A percentile compares a stretch with the other conserved stretches of the same genome.
phyloP scores from a whole-genome alignment of 495 filamentous ascomycete genomes.

The Acidomyces sp. region DNA sequence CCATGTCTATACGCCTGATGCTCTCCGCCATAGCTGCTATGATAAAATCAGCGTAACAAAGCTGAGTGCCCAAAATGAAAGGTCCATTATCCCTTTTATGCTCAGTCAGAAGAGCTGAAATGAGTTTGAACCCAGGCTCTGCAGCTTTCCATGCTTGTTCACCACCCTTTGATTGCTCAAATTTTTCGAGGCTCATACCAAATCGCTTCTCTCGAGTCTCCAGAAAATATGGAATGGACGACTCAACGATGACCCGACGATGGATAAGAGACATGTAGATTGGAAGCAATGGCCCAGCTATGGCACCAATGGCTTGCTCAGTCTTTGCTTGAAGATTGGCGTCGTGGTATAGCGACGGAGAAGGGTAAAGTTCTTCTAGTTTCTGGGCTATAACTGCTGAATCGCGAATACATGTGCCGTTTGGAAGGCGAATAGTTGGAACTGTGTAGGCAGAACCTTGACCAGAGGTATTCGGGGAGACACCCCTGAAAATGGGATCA shows the following conservation, averaged over 20 bases:
- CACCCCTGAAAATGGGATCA: conserved; percentile 30
- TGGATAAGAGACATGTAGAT: conserved; percentile 30
- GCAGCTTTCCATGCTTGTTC: conserved; percentile 30
- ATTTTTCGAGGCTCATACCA: conserved; percentile 35
- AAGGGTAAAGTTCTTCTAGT: conserved; percentile 40
- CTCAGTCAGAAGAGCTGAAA: conserved; percentile 32
- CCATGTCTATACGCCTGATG: conserved; percentile 21
- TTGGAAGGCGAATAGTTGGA: conserved; percentile 39
- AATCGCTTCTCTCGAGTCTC: conserved; percentile 26
- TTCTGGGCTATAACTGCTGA: conserved; percentile 36
- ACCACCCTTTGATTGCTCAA: conserved; percentile 30
- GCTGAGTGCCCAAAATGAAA: conserved; percentile 32
- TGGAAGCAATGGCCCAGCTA: conserved; percentile 19
- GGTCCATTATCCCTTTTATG: conserved; percentile 39
- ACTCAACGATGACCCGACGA: conserved; percentile 29
- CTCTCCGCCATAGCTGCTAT: conserved; percentile 28
- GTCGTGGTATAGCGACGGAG: conserved; percentile 39
- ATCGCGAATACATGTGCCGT: conserved; percentile 45
- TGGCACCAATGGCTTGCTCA: conserved; percentile 13
- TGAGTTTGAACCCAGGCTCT: conserved; percentile 23
- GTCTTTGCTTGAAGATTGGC: conserved; percentile 30
- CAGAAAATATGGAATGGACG: conserved; percentile 34
- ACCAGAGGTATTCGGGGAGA: conserved; percentile 31
- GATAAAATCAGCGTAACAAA: conserved; percentile 31
- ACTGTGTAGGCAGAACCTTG: conserved; percentile 36